Conservation (phyloP, 495 filamentous ascomycete genomes). For the Xanthoparmelia taractica region DNA sequence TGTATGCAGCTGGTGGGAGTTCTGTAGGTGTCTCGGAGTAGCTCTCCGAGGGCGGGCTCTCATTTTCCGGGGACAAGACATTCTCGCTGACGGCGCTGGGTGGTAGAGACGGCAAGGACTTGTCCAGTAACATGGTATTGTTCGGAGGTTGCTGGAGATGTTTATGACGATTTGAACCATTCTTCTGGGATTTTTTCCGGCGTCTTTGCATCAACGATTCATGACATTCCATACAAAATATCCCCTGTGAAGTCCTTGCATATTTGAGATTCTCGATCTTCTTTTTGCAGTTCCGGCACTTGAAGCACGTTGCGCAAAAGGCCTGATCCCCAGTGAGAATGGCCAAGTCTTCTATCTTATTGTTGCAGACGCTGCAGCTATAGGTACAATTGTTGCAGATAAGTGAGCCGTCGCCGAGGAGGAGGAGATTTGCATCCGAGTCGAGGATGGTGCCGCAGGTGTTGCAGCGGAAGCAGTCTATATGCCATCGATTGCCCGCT, state of each 20-base stretch:
- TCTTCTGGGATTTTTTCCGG: constrained; percentile 67
- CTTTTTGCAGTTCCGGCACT: constrained; percentile 94
- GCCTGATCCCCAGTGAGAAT: constrained; percentile 98
- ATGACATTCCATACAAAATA: constrained; percentile 99
- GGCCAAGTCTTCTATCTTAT: constrained; percentile 97
- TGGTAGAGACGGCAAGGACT: constrained; percentile 87
- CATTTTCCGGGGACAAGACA: constrained; percentile 55
- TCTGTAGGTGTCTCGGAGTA: constrained; percentile 66
- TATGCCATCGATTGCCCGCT: constrained; percentile 99
- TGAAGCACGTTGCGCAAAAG: constrained; percentile 96
- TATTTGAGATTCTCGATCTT: constrained; percentile 99
- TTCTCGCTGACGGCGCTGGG: constrained; percentile 58
- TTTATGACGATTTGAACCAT: constrained; percentile 48
- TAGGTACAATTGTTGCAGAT: constrained; percentile 99
- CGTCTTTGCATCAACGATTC: constrained; percentile 96
- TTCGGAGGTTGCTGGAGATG: constrained; percentile 26
- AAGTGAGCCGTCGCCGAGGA: constrained; percentile 93
- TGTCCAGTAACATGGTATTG: constrained; percentile 70
- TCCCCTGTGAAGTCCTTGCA: constrained; percentile 94
- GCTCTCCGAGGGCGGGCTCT: constrained; percentile 54
- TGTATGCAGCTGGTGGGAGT: constrained; percentile 40
- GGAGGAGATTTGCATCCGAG: constrained; percentile 93
- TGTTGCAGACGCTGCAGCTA: constrained; percentile 91
- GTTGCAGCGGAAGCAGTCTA: constrained; percentile 98
- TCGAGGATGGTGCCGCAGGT: constrained; percentile 92